Base-by-base conservation (phyloP, 1,139 yeast genomes). In the Kodamaea fungicola region DNA sequence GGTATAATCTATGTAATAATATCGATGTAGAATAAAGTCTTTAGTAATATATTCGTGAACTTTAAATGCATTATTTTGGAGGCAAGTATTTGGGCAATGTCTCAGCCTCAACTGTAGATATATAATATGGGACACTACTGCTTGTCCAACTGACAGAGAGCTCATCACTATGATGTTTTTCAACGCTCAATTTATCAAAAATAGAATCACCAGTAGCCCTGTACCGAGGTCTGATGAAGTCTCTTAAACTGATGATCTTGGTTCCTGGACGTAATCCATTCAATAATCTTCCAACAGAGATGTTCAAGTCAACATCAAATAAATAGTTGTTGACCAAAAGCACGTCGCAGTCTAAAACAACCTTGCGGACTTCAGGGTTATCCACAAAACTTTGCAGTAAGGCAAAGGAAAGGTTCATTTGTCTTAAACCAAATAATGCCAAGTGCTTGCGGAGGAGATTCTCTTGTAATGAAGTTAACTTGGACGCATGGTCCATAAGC, bases 71-170 rank as follows among this genome's bases (percentile, higher is more conserved):
- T n/a, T 23, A 23, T 23, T 8, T 23, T 23, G 26, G 10, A 12
- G 29, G 29, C 41, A 47, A 43, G 31, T 47, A 47, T 21, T 47
- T 44, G 4, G 45, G 42, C 12, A 46, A 32, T 12, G 44, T 42
- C 6, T 59, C 57, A 1, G 62, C 64, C 54, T 79, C 73, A 2
- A 86, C 87, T 2, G 90, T 85, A 7, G 94, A 78, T 8, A 88
- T 77, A 56, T 76, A 88, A 59, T 85, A 88, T 7, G 80, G 82
- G 2, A 92, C 94, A 33, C 89, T 88, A 39, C 80, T 82, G 26
- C 85, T 85, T 0, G 96, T 88, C 97, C 97, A 89, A 41, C 95
- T 84, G 10, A 89, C 96, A 23, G 89, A 65, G 38, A 67, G 74
- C 46, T 78, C 79, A 36, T 78, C 78, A 32, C 80, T 78, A 40